Percentiles rank a stretch among this genome's conserved stretches.
Evolutionary conservation across 2,329 filamentous ascomycete genomes (phyloP).

Genomic region (Colletotrichum cordylinicola): DNA sequence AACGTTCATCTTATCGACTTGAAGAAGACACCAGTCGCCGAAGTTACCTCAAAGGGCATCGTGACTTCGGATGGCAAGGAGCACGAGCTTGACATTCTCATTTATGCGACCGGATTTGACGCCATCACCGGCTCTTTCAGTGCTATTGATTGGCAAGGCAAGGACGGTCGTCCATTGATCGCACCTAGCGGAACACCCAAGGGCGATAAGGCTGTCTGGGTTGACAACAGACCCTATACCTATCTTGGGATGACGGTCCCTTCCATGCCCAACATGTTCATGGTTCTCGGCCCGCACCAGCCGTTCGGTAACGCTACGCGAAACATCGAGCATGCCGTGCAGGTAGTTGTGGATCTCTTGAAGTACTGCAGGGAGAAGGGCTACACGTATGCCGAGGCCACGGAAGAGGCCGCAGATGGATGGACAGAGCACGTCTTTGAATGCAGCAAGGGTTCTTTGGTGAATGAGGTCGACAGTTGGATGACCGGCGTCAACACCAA

Average conservation of each 20-base stretch:
- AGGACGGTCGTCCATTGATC: slow-evolving; percentile 21
- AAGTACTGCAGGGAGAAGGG: slow-evolving; percentile 34
- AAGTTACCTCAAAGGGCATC: slow-evolving; percentile 47
- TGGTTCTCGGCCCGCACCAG: slow-evolving; percentile 49
- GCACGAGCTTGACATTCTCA: slow-evolving; percentile 45
- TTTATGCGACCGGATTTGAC: slow-evolving; percentile 24
- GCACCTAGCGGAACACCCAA: slow-evolving; percentile 1
- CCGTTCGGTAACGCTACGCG: slow-evolving; percentile 48
- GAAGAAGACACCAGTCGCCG: slow-evolving; percentile 53
- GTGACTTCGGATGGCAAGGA: slow-evolving; percentile 53
- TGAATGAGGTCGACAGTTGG: slow-evolving; percentile 57
- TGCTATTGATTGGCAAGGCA: slow-evolving; percentile 37
- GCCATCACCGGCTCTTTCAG: slow-evolving; percentile 31
- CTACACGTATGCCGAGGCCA: slow-evolving; percentile 44
- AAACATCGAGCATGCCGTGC: slow-evolving; percentile 46
- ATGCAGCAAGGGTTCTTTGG: slow-evolving; percentile 47
- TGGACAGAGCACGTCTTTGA: slow-evolving; percentile 57
- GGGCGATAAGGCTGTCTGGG: slow-evolving; percentile 37
- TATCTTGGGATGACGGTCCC: slow-evolving; percentile 46
- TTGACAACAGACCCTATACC: slow-evolving; percentile 36
- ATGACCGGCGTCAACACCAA: slow-evolving; percentile 63
- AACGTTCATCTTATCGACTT: slow-evolving; percentile 68
- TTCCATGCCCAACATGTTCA: slow-evolving; percentile 54
- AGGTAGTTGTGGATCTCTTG: slow-evolving; percentile 41
- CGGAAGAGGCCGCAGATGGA: slow-evolving; percentile 37